Percentiles rank a stretch among this genome's conserved stretches.
These are phyloP conservation scores for Cryptosporidium parvum DNA, from an alignment of 169 alveolate genomes.

Conservation along the genomic window DNA sequence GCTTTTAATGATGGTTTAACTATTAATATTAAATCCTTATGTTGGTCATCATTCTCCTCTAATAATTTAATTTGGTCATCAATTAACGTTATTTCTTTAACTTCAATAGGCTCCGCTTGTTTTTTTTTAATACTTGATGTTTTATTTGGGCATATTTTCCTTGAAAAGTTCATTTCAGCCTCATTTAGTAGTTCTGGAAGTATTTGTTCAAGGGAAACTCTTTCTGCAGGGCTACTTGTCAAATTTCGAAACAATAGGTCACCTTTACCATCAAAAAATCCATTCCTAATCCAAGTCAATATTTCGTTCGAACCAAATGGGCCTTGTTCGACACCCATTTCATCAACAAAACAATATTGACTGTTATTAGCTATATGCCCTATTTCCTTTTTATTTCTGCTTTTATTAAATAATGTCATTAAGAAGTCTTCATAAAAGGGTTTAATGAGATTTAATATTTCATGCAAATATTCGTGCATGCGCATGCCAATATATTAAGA, in stretches of 20 bases:
- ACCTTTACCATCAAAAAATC: conserved; percentile 72
- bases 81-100: conserved; percentile 42
- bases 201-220: conserved; percentile 66
- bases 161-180: conserved; percentile 24
- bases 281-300: conserved; percentile 57
- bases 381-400: conserved; percentile 11
- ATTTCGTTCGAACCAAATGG: conserved; percentile 62
- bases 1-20: conserved; percentile 71
- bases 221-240: conserved; percentile 67
- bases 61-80: conserved; percentile 43
- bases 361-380: conserved; percentile 8
- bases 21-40: conserved; percentile 35
- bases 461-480: neutral
- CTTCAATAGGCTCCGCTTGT: conserved; percentile 15
- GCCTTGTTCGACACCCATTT: conserved; percentile 66
- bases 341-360: conserved; percentile 70
- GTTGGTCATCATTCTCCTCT: conserved; percentile 70
- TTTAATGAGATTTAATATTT: neutral
- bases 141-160: conserved; percentile 18
- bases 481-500: neutral
- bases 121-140: conserved; percentile 4
- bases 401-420: neutral
- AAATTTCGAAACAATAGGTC: conserved; percentile 56
- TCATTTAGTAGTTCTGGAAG: conserved; percentile 59
- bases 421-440: neutral